Evolutionary conservation across 2,329 filamentous ascomycete genomes (phyloP).

Genomic region (Calonectria multiphialidica): DNA sequence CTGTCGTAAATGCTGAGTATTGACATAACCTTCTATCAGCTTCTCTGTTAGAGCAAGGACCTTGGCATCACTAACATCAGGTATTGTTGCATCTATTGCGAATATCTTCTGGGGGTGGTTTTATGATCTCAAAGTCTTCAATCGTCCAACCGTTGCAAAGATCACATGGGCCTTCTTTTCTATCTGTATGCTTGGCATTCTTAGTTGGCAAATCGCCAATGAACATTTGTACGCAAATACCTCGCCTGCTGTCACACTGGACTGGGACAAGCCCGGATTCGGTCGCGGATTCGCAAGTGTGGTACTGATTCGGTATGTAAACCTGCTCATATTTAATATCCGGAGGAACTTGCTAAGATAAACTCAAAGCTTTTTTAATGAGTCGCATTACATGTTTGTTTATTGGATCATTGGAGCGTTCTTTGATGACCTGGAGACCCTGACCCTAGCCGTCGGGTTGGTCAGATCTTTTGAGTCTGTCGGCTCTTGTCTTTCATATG

Average conservation of each 20-base stretch:
- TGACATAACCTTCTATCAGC: not conserved
- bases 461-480: conserved; percentile 62
- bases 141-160: conserved; percentile 56
- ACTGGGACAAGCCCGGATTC: conserved; percentile 59
- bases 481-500: conserved; percentile 60
- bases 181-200: conserved; percentile 55
- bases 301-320: conserved; percentile 56
- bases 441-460: conserved; percentile 62
- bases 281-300: conserved; percentile 61
- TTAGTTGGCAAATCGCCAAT: conserved; percentile 62
- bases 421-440: conserved; percentile 62
- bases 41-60: conserved; percentile 63
- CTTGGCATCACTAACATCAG: conserved; percentile 58
- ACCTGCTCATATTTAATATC: not conserved
- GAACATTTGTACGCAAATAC: conserved; percentile 52
- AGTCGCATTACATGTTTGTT: conserved; percentile 64
- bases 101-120: conserved; percentile 65
- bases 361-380: conserved; percentile 57
- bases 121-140: conserved; percentile 57
- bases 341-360: not conserved
- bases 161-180: conserved; percentile 55
- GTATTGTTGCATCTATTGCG: conserved; percentile 57
- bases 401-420: conserved; percentile 65
- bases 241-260: conserved; percentile 53
- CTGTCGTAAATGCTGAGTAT: not conserved